Conservation (phyloP, 2,329 filamentous ascomycete species). For the Colletotrichum falcatum region DNA sequence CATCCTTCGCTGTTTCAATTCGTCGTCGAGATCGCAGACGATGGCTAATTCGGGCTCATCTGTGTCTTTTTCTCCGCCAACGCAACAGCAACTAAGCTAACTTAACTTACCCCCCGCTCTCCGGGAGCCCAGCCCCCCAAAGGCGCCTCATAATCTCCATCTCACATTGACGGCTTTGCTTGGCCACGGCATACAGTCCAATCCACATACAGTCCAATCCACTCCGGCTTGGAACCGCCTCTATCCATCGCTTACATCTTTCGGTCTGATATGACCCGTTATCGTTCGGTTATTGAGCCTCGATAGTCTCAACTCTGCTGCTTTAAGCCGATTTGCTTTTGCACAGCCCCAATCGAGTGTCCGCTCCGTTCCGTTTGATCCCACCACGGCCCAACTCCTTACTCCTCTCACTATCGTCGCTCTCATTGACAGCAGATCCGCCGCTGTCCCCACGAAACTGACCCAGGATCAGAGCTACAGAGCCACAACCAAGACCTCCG, state of each 20-base stretch:
- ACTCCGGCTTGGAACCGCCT: neutral
- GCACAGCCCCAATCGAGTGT: constrained; percentile 36
- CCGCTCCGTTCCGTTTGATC: constrained; percentile 29
- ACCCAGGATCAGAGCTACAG: neutral
- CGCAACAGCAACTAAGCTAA: neutral
- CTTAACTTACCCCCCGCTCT: neutral
- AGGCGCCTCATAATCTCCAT: neutral
- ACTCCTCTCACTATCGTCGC: neutral
- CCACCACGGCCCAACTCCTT: constrained; percentile 15
- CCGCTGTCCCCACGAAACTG: neutral
- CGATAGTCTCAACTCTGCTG: neutral
- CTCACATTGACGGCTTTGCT: neutral
- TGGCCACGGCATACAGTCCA: neutral
- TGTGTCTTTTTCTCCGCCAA: neutral
- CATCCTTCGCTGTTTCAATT: no score
- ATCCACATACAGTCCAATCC: no score
- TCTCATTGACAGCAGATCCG: neutral
- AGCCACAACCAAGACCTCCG: neutral
- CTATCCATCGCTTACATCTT: neutral
- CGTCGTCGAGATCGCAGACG: neutral
- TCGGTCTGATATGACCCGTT: neutral
- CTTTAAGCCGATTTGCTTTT: constrained; percentile 21
- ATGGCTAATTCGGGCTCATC: neutral
- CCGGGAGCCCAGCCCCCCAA: neutral
- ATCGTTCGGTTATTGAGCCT: neutral